phyloP scores from a whole-genome alignment of 1,284 basidiomycete genomes.

The Rugosomyces carneus region DNA sequence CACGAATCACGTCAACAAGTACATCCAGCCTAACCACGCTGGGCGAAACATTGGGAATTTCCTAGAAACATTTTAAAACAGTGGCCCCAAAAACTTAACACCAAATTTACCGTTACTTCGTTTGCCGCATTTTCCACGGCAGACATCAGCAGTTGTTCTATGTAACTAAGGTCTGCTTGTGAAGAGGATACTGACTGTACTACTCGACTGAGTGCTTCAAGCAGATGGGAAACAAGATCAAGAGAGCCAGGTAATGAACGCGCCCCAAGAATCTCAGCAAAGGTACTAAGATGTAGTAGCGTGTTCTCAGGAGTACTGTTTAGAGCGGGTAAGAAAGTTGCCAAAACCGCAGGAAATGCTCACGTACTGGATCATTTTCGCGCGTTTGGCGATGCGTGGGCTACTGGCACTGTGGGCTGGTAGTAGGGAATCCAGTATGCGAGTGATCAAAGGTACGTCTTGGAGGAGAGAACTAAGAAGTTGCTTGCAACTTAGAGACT shows the following conservation, averaged over 20 bases:
- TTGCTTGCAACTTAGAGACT: slow-evolving; percentile 49
- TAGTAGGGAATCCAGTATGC: slow-evolving; percentile 53
- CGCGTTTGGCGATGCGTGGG: slow-evolving; percentile 54
- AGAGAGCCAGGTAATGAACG: slow-evolving; percentile 61
- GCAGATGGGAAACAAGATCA: slow-evolving; percentile 65
- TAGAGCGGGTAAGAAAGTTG: slow-evolving; percentile 2
- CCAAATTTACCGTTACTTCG: slow-evolving; percentile 45
- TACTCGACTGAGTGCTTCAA: slow-evolving; percentile 71
- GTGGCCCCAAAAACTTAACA: background rate
- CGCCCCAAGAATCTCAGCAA: slow-evolving; percentile 70
- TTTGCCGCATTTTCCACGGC: slow-evolving; percentile 69
- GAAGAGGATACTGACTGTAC: slow-evolving; percentile 45
- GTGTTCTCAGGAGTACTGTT: slow-evolving; percentile 28
- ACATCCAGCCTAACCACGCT: slow-evolving; percentile 68
- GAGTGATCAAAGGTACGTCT: slow-evolving; percentile 48
- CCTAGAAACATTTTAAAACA: slow-evolving; percentile 23
- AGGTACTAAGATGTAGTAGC: slow-evolving; percentile 45
- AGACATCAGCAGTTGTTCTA: slow-evolving; percentile 84
- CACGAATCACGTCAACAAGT: slow-evolving; percentile 81
- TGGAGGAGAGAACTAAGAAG: slow-evolving; percentile 42
- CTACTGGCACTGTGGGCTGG: slow-evolving; percentile 34
- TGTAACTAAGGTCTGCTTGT: slow-evolving; percentile 66
- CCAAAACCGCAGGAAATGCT: background rate
- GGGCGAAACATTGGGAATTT: slow-evolving; percentile 40
- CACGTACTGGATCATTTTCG: slow-evolving; percentile 52